Conservation (phyloP, 345 rosid species). For the Diplotaxis tenuifolia region DNA sequence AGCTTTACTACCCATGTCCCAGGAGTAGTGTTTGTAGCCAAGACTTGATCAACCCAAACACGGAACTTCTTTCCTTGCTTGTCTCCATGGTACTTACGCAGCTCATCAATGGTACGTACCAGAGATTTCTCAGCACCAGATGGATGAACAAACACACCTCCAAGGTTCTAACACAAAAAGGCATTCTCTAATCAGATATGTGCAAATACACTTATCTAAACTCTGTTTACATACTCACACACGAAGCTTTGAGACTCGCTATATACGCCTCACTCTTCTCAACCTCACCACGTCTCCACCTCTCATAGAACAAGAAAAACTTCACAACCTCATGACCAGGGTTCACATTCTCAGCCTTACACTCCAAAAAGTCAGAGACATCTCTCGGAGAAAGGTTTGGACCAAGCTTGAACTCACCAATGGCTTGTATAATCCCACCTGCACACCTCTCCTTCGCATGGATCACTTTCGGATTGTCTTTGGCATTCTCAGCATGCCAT, state of each 20-base stretch:
- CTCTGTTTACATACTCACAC: conserved; percentile 47
- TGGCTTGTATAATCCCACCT: conserved; percentile 84
- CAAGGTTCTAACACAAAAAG: conserved; percentile 59
- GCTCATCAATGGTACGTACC: conserved; percentile 46
- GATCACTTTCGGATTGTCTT: conserved; percentile 69
- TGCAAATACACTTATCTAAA: background rate
- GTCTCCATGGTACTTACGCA: conserved; percentile 66
- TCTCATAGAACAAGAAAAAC: conserved; percentile 75
- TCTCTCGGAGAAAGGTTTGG: conserved; percentile 87
- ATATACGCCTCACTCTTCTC: conserved; percentile 63
- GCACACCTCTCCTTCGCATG: conserved; percentile 94
- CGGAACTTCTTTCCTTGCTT: conserved; percentile 66
- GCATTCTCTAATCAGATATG: background rate
- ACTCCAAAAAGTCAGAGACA: conserved; percentile 46
- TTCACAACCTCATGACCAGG: conserved; percentile 65
- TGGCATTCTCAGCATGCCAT: conserved; percentile 90
- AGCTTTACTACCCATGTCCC: conserved; percentile 74
- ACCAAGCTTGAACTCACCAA: conserved; percentile 88
- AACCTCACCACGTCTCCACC: conserved; percentile 89
- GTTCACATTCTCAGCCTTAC: conserved; percentile 38
- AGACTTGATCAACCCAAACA: conserved; percentile 80
- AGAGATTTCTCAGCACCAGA: conserved; percentile 69
- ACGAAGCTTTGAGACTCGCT: conserved; percentile 63
- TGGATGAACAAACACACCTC: conserved; percentile 62
- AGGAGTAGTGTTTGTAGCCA: conserved; percentile 51